Evolutionary conservation across 2,329 filamentous ascomycete genomes (phyloP), one percentile per base, ranked within the genome.

Genomic region (Blumeriella jaapii): DNA sequence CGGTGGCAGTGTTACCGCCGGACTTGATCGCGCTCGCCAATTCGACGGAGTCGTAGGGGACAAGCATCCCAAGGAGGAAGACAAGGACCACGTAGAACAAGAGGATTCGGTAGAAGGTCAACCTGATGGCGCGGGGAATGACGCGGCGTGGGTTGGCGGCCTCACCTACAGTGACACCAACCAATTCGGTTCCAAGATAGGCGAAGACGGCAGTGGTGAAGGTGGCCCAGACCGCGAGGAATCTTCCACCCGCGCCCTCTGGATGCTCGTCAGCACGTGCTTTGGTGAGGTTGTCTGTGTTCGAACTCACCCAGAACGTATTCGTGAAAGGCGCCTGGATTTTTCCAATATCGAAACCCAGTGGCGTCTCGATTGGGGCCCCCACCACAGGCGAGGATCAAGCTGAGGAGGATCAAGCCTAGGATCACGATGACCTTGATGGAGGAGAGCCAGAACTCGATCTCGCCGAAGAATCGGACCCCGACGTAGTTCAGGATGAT

Each of bases 371-470:
- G 61, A 26, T 75, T 68, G 5, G 74, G 74, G 4, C 75, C 78
- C 34, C 78, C 78, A 20, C 78, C 78, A 10, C 71, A 61, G 36
- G 72, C 72, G 30, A 82, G 63, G 45, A 80, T 60, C 34, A 82
- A 60, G 10, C 71, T 69, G 39, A 82, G 64, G 18, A 83, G 53
- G 46, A 83, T 82, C 34, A 83, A 60, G 19, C 68, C 76, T 40
- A 78, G 46, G 39, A 83, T 74, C 48, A 78, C 69, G 29, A 79
- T 49, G 40, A 83, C 74, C 51, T 83, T 83, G 64, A 82, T 71
- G 18, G 71, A 76, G 9, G 65, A 69, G 23, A 71, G 59, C 62
- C 76, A 67, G 67, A 79, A 55, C 49, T 73, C 69, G 42, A 72
- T 67, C 52, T 56, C 51, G 32, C 52, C 52, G 30, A 54, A 55